Conservation (phyloP, 2,329 filamentous ascomycete species). For the Ophiostoma populinum region DNA sequence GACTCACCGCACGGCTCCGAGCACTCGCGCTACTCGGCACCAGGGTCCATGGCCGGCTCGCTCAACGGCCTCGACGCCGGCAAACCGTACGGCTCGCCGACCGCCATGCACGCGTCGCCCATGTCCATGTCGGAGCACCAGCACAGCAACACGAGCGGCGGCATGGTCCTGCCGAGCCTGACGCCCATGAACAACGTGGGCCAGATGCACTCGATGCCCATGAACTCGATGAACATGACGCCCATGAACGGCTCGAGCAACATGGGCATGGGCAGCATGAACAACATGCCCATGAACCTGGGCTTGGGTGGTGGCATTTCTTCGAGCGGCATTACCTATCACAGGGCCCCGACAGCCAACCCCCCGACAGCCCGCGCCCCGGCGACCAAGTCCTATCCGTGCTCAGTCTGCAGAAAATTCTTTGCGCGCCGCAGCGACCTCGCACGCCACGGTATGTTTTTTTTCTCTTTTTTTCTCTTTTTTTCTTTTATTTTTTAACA, state of each 20-base stretch:
- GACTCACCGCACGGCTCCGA: slow-evolving; percentile 43
- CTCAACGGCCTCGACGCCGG: slow-evolving; percentile 26
- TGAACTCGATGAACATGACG: background rate
- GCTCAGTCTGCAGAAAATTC: slow-evolving; percentile 74
- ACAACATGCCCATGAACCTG: background rate
- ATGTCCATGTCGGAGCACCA: slow-evolving; percentile 28
- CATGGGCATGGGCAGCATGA: background rate
- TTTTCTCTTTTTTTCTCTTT: background rate
- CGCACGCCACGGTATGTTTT: slow-evolving; percentile 68
- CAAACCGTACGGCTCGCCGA: slow-evolving; percentile 35
- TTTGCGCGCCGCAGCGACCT: slow-evolving; percentile 91
- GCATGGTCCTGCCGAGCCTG: slow-evolving; percentile 27
- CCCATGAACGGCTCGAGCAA: background rate
- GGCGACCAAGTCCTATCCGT: slow-evolving; percentile 56
- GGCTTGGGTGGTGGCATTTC: background rate
- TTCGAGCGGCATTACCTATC: slow-evolving; percentile 14
- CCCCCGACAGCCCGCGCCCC: slow-evolving; percentile 9
- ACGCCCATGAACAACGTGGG: slow-evolving; percentile 12
- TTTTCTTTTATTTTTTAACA: background rate
- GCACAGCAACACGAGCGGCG: slow-evolving; percentile 18
- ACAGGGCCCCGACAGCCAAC: slow-evolving; percentile 10
- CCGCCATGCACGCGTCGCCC: slow-evolving; percentile 26
- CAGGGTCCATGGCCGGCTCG: slow-evolving; percentile 12
- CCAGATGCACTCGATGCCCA: background rate
- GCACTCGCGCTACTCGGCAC: slow-evolving; percentile 35